Base-by-base conservation (phyloP, 352 stramenopile genomes). In the Phytophthora pluvialis region DNA sequence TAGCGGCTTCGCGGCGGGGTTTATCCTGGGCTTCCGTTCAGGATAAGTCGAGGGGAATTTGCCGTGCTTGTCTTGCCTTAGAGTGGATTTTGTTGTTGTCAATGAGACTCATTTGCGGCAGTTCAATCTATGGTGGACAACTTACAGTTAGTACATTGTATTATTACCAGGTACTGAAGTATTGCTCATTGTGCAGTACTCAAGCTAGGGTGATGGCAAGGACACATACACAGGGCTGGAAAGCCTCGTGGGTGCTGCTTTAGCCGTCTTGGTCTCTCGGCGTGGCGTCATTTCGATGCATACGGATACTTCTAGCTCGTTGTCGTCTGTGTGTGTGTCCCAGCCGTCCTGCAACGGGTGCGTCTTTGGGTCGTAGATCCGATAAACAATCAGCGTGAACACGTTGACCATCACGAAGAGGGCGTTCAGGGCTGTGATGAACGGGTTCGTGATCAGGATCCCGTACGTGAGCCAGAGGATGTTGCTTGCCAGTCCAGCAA, bases 1-100 rank as follows among this genome's bases (percentile, higher is more conserved):
- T 11, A 92, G 80, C 46, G 85, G 85, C n/a, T 94, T 91, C 48
- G 76, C 81, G 6, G 69, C 80, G 11, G 87, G 87, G 38, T 94
- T 94, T 47, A 64, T 91, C 25, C 31, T 94, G 21, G 87, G 87
- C 35, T 95, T 94, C 68, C 87, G 87, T 45, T 73, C 81, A 5
- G 87, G 85, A 40, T 95, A 70, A 67, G 9, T 38, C 29, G 21
- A 21, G 11, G 35, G 15, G 12, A 15, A 29, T 10, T 39, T 21
- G 45, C 4, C 11, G 15, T 39, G 29, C 12, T 52, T 39, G 46
- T 16, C 26, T 44, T 33, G 13, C 11, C 11, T 18, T 43, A 31
- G 18, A 38, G 11, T 55, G 5, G 6, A 11, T 11, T 46, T 52
- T 21, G 15, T 42, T 43, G 16, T 29, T 43, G 47, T 32, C n/a